Conservation (phyloP, 495 filamentous ascomycete species). For the Thermochaetoides thermophila region DNA sequence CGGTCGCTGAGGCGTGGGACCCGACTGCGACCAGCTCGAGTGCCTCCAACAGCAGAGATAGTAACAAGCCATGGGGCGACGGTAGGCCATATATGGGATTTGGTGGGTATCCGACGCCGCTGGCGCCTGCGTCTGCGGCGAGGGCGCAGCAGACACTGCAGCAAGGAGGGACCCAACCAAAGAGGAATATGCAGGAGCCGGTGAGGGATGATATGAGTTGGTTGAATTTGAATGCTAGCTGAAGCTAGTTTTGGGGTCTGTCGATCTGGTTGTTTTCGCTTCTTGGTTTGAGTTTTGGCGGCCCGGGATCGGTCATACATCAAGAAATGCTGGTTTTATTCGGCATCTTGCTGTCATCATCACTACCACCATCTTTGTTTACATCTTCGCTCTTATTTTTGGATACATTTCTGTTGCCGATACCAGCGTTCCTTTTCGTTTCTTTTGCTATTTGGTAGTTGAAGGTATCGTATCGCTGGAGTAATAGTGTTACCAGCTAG, state of each 20-base stretch:
- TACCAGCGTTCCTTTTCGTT: background rate
- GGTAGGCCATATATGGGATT: conserved; percentile 27
- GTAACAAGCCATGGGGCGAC: conserved; percentile 27
- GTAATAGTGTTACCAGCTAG: too few relatives aligned
- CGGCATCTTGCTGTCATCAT: background rate
- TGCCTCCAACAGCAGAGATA: background rate
- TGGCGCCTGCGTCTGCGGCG: conserved; percentile 17
- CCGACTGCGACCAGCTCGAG: conserved; percentile 28
- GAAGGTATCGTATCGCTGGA: too few relatives aligned
- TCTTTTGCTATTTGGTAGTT: background rate
- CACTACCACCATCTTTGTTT: background rate
- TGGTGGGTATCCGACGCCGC: conserved; percentile 23
- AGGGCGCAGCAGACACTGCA: conserved; percentile 15
- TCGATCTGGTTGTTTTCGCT: background rate
- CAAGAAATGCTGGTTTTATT: background rate
- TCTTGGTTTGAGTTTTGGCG: conserved; percentile 10
- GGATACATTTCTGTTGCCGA: too few relatives aligned
- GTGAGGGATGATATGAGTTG: conserved; percentile 53
- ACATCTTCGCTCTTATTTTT: too few relatives aligned
- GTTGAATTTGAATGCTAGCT: conserved; percentile 44
- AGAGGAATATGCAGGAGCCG: conserved; percentile 3
- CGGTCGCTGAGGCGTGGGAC: conserved; percentile 38
- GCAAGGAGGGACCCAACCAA: conserved; percentile 23
- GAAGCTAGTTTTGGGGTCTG: too few relatives aligned
- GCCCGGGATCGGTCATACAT: conserved; percentile 9